Evolutionary conservation across 2,329 filamentous ascomycete genomes (phyloP), one percentile per base, ranked within the genome.

Genomic region (Arachnomyces sp.): DNA sequence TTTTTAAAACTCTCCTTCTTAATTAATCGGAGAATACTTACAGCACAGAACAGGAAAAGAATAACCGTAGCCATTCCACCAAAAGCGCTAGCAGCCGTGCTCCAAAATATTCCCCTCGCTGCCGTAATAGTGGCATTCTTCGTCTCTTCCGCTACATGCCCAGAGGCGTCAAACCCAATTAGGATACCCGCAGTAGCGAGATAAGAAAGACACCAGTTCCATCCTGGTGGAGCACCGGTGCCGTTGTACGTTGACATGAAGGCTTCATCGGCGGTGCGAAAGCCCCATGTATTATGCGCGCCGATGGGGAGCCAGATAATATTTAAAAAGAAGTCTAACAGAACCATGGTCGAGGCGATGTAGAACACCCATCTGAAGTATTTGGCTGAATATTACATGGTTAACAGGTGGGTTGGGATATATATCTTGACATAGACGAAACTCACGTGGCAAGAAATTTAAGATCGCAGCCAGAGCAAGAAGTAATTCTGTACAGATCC

Each of bases 131-230:
- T 68, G 2, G 74, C 75, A 44, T 78, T 74, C 54, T 77, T 75
- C 2, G 76, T 80, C 52, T 79, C 76, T 47, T 80, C 76, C 1
- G 74, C 74, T 18, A 80, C 73, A 47, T 79, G 75, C 2, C 76
- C 76, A 1, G 72, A 75, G 0, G 76, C 76, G 54, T 80, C 76
- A 39, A 77, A 79, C 2, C 76, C 76, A 38, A 80, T 77, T 40
- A 80, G 51, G 31, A 79, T 71, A 31, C 75, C 76, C 6, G 75
- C 75, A 1, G 76, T 79, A 1, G 75, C 75, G 17, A 77, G 69
- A 53, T 75, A 80, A 3, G 73, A 77, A 3, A 80, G 65, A 57
- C 75, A 78, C 76, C 75, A 79, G 51, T 80, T 79, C 75, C 76
- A 79, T 2, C 69, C 75, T 1, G 68, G 62, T 0, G 75, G 73